Evolutionary conservation across 108 stramenopile genomes (phyloP).

Genomic region (Ochromonas danica): DNA sequence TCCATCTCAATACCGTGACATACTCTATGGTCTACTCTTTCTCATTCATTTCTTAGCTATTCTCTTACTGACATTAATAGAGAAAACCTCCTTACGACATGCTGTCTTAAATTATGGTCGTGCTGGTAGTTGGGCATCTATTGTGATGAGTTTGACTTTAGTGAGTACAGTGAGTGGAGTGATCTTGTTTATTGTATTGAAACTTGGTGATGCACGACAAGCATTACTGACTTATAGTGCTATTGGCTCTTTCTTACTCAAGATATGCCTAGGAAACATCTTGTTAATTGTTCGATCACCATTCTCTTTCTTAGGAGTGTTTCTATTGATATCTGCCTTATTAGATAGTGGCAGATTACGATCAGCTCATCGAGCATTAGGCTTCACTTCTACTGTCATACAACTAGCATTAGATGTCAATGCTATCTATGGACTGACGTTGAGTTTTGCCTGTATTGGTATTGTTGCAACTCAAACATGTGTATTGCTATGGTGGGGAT

Average conservation of each 20-base stretch:
- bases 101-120: not conserved
- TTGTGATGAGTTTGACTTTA: not conserved
- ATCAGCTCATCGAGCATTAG: not conserved
- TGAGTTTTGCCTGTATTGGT: not conserved
- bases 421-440: not conserved
- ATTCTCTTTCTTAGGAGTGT: not conserved
- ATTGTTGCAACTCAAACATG: not conserved
- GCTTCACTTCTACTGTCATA: not conserved
- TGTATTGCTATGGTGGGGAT: not conserved
- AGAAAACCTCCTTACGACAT: not conserved
- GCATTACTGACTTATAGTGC: not conserved
- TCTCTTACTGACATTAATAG: not conserved
- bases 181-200: not conserved
- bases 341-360: not conserved
- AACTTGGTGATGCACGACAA: not conserved
- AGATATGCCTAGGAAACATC: not conserved
- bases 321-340: not conserved
- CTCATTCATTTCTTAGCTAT: not conserved
- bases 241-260: not conserved
- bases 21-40: not conserved
- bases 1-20: not conserved
- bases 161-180: not conserved
- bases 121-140: not conserved
- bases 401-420: not conserved
- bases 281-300: conserved; percentile 7